These are phyloP conservation scores for Russula vinacea DNA, from an alignment of 768 basidiomycete species.

Conservation along the genomic window DNA sequence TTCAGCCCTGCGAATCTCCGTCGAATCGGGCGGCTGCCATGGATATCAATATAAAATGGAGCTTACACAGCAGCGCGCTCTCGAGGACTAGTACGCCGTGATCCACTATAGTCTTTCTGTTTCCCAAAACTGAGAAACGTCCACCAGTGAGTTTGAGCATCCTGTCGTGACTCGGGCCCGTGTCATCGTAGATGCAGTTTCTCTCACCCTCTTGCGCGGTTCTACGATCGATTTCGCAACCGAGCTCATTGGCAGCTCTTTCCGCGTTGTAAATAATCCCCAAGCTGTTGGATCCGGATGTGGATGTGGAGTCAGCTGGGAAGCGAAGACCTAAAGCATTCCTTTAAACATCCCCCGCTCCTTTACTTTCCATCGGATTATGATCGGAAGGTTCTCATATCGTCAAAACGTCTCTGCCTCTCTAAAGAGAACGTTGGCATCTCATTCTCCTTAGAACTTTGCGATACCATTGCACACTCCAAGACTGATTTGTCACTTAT, in stretches of 20 bases:
- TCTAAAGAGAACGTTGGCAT: too few relatives aligned
- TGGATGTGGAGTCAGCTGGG: slow-evolving; percentile 96
- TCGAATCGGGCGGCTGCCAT: slow-evolving; percentile 95
- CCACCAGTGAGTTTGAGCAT: slow-evolving; percentile 63
- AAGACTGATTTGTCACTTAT: too few relatives aligned
- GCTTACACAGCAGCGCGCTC: slow-evolving; percentile 55
- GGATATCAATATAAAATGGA: slow-evolving; percentile 96
- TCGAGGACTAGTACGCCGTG: slow-evolving; percentile 80
- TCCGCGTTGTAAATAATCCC: slow-evolving; percentile 80
- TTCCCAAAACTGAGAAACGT: slow-evolving; percentile 3
- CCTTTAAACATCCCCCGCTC: neutral
- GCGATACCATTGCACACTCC: too few relatives aligned
- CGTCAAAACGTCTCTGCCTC: too few relatives aligned
- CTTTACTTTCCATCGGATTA: too few relatives aligned
- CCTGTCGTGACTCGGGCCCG: slow-evolving; percentile 68
- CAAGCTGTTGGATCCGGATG: slow-evolving; percentile 88
- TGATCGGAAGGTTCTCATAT: too few relatives aligned
- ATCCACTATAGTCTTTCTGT: slow-evolving; percentile 1
- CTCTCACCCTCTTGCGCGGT: slow-evolving; percentile 80
- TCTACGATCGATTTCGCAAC: slow-evolving; percentile 88
- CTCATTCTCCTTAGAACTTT: too few relatives aligned
- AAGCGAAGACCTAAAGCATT: slow-evolving; percentile 51
- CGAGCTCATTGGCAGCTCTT: slow-evolving; percentile 91
- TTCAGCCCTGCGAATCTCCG: slow-evolving; percentile 73
- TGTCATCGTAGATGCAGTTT: slow-evolving; percentile 82